Base-by-base conservation (phyloP, 768 basidiomycete species). In the Sarcomyxa edulis region DNA sequence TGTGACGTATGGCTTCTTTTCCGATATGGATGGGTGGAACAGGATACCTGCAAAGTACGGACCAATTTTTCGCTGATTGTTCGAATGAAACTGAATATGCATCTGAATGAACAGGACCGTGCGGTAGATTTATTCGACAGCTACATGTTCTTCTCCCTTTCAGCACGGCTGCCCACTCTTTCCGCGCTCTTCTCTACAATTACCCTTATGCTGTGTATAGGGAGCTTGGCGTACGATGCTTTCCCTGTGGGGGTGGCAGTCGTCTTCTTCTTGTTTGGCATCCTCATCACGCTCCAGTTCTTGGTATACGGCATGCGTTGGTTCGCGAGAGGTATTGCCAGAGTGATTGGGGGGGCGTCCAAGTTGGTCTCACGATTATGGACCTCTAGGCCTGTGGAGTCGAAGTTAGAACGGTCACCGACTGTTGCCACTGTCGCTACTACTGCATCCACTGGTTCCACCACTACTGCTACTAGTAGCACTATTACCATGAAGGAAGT, bases 141-240 rank as follows among this genome's bases (percentile, higher is more conserved):
- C 7, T 81, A 81, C 54, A 64, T 82, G 40, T 85, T 84, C 62
- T 87, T 87, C 55, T 66, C 77, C 20, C 65, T 87, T 10, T 75
- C 78, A 1, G 67, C 83, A 5, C 72, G 82, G 15, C 60, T 84
- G 9, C 84, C 84, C 0, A 69, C 74, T 0, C 45, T 84, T 6
- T 77, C 78, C 52, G 74, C 79, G 64, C 66, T 81, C 39, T 42
- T 66, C 21, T 74, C 81, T 8, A 65, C 74, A 0, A 30, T 72
- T n/a, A 63, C 78, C 1, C 65, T 87, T 6, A 76, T 80, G 65
- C 46, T 53, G 1, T 86, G 84, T 59, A 56, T 86, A 18, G 62
- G 70, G 6, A 53, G 75, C 18, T 75, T 84, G 6, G 79, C 83
- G 3, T 85, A 72, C 60, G 60, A 61, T 0, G 75, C 74, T 2